Evolutionary conservation across 2,329 filamentous ascomycete species (phyloP).

Genomic region (Rhynchosporium agropyri): DNA sequence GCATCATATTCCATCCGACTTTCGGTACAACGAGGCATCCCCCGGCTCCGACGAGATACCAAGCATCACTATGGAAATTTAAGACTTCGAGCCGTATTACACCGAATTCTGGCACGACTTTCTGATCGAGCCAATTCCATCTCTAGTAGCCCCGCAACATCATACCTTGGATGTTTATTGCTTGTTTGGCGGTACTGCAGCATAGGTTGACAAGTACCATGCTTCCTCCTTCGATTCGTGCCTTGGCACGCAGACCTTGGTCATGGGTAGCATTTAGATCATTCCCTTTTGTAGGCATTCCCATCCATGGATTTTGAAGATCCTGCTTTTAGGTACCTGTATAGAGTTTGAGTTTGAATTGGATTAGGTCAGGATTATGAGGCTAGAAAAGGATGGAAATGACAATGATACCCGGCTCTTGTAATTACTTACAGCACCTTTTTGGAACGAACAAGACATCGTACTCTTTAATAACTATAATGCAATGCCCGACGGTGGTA

Average conservation of each 20-base stretch:
- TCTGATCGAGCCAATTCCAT: slow-evolving; percentile 37
- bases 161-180: slow-evolving; percentile 34
- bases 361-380: slow-evolving; percentile 1
- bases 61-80: slow-evolving; percentile 25
- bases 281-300: neutral
- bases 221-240: slow-evolving; percentile 31
- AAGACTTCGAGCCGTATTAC: slow-evolving; percentile 34
- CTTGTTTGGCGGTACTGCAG: slow-evolving; percentile 32
- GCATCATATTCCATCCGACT: slow-evolving; percentile 20
- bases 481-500: slow-evolving; percentile 7
- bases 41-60: slow-evolving; percentile 15
- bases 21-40: slow-evolving; percentile 19
- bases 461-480: neutral
- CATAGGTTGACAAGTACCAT: slow-evolving; percentile 28
- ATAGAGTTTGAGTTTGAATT: slow-evolving; percentile 8
- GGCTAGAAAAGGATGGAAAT: neutral
- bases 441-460: neutral
- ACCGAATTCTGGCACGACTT: slow-evolving; percentile 37
- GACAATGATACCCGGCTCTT: slow-evolving; percentile 26
- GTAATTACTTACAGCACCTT: slow-evolving; percentile 18
- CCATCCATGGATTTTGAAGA: slow-evolving; percentile 4
- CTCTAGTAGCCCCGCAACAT: slow-evolving; percentile 31
- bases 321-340: slow-evolving; percentile 6
- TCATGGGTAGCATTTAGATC: slow-evolving; percentile 11
- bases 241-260: slow-evolving; percentile 36